Evolutionary conservation across 495 filamentous ascomycete genomes (phyloP), one percentile per base, ranked within the genome.

Genomic region (Aeminium ludgeri): DNA sequence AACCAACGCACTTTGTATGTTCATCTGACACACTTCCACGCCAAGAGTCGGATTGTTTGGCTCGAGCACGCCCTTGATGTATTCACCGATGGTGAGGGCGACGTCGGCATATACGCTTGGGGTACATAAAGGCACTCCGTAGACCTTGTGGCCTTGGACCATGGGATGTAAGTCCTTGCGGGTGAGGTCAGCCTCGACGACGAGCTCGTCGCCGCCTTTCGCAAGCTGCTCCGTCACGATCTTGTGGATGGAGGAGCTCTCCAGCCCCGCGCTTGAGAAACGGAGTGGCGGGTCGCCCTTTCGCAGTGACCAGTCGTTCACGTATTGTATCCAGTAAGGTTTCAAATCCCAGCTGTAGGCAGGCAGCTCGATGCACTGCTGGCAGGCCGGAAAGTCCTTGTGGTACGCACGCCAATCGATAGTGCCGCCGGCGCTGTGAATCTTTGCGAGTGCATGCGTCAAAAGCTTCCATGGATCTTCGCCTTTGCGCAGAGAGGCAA

Each of bases 311-410:
- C 66, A 73, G 46, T 71, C 62, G 43, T 80, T 74, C 10, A 64
- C 67, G 56, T 86, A 86, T n/a, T 76, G 66, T 16, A 87, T 72
- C 82, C 83, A 89, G 58, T 86, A 84, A 45, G 80, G 74, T 65
- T 86, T 86, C 27, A 76, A 58, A 43, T 87, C 79, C 63, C 78
- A 92, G 10, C 70, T 72, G 52, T 92, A 92, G 2, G 70, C 59
- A n/a, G 84, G 84, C 2, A 89, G 67, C 12, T 70, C 60, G 1
- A 89, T 59, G 10, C 86, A 65, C 25, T 70, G 65, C 30, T 74
- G 72, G 13, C 63, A 68, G 7, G 63, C 48, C 33, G 57, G 56
- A 52, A 82, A 87, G 54, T 82, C 77, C 17, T 71, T 67, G 59
- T 86, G 81, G 52, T 76, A 84, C 55, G 86, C 82, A 45, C 73